phyloP scores from a whole-genome alignment of 2,329 filamentous ascomycete species.

The Neofusicoccum parvum region DNA sequence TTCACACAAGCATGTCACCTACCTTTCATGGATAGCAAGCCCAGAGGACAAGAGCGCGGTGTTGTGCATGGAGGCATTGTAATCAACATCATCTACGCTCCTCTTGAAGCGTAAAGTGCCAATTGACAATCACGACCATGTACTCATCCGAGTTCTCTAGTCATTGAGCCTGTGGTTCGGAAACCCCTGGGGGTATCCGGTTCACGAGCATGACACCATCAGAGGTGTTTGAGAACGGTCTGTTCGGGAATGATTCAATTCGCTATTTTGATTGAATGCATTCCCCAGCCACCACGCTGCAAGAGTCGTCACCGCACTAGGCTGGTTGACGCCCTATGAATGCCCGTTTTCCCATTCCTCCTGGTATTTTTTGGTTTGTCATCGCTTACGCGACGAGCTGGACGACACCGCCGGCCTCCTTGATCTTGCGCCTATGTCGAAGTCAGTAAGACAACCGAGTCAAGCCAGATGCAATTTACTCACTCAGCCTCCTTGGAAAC shows the following conservation, averaged over 20 bases:
- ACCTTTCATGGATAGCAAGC: too few species aligned
- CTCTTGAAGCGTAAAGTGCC: too few species aligned
- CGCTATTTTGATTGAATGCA: constrained; percentile 31
- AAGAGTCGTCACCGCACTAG: constrained; percentile 30
- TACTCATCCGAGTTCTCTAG: not conserved
- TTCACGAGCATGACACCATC: not conserved
- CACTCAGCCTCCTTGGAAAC: constrained; percentile 88
- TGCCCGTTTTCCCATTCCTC: constrained; percentile 20
- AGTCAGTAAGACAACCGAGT: not conserved
- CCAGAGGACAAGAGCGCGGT: too few species aligned
- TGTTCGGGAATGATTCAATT: constrained; percentile 54
- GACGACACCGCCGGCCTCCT: constrained; percentile 91
- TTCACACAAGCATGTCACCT: too few species aligned
- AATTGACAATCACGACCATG: not conserved
- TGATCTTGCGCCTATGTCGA: constrained; percentile 77
- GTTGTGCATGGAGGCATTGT: too few species aligned
- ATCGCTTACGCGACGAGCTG: constrained; percentile 81
- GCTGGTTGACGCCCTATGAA: constrained; percentile 10
- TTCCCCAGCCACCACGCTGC: constrained; percentile 57
- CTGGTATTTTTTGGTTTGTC: constrained; percentile 21
- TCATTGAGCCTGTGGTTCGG: not conserved
- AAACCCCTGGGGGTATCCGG: not conserved
- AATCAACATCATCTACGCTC: too few species aligned
- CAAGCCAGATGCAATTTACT: not conserved
- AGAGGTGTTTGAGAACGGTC: constrained; percentile 35